Percentiles rank a stretch among this genome's conserved stretches.
Conservation (phyloP, 768 basidiomycete genomes). For the Mycena latifolia region DNA sequence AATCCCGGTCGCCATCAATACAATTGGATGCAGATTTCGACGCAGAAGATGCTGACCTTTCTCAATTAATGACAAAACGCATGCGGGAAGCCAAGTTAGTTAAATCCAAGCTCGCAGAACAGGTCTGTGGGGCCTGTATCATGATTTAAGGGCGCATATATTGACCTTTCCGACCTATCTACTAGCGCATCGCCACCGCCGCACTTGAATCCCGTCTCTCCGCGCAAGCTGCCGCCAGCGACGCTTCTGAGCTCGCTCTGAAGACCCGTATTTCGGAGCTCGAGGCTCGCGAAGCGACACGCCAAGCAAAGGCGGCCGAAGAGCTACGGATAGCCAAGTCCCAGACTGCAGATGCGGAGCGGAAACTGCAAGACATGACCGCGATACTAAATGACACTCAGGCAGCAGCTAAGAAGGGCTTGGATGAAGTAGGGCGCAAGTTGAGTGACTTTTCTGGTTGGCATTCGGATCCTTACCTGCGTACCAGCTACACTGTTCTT, state of each 20-base stretch:
- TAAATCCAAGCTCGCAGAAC: constrained; percentile 40
- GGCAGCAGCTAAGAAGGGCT: constrained; percentile 29
- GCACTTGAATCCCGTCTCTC: constrained; percentile 38
- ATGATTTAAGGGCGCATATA: constrained; percentile 17
- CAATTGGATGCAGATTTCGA: constrained; percentile 30
- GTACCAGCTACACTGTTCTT: constrained; percentile 43
- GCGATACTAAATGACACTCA: constrained; percentile 11
- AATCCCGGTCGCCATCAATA: constrained; percentile 30
- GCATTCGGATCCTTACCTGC: neutral
- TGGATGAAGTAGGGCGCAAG: constrained; percentile 36
- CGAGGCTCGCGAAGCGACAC: constrained; percentile 32
- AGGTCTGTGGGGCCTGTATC: constrained; percentile 32
- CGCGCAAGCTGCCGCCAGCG: constrained; percentile 29
- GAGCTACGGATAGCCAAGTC: constrained; percentile 23
- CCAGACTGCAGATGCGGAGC: constrained; percentile 16
- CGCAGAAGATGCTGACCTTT: constrained; percentile 37
- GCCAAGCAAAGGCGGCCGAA: constrained; percentile 26
- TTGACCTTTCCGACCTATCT: constrained; percentile 5
- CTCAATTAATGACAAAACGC: constrained; percentile 37
- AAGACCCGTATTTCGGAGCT: constrained; percentile 35
- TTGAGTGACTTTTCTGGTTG: constrained; percentile 13
- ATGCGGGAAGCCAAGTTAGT: constrained; percentile 39
- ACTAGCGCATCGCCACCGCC: constrained; percentile 30
- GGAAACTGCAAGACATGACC: constrained; percentile 26
- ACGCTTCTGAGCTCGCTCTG: constrained; percentile 25